Conservation (phyloP, 345 rosid genomes). For the Dipteronia dyeriana region DNA sequence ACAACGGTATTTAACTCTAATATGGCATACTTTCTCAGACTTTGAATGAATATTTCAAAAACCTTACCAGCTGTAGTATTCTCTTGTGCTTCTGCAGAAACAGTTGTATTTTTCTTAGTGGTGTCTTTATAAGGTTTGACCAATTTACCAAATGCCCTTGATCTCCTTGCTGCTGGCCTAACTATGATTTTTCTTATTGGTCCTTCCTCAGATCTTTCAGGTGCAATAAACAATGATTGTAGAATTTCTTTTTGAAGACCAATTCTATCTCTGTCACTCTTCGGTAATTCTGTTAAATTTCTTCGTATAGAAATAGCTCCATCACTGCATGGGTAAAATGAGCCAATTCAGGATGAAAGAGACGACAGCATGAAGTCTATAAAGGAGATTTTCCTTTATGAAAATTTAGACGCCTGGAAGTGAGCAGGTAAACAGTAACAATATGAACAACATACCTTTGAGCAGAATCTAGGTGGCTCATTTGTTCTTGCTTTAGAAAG, state of each 20-base stretch:
- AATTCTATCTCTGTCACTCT: constrained; percentile 28
- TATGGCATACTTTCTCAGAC: background rate
- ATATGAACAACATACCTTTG: constrained; percentile 31
- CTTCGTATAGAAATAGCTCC: constrained; percentile 24
- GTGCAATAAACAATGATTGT: constrained; percentile 43
- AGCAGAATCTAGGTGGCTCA: constrained; percentile 30
- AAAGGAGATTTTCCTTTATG: background rate
- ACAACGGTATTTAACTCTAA: no score
- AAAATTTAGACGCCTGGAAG: background rate
- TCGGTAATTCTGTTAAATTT: constrained; percentile 17
- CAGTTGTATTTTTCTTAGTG: constrained; percentile 21
- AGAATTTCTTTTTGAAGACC: constrained; percentile 52
- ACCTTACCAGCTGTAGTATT: constrained; percentile 40
- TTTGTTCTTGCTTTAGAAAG: constrained; percentile 15
- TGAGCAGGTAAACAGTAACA: background rate
- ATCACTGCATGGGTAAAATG: constrained; percentile 31
- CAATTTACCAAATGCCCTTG: constrained; percentile 37
- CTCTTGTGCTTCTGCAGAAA: constrained; percentile 22
- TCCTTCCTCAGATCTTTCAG: constrained; percentile 37
- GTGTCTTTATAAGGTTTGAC: constrained; percentile 38
- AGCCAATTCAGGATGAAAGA: constrained; percentile 1
- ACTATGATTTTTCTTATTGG: constrained; percentile 24
- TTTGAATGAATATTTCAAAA: background rate
- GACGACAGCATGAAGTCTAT: background rate
- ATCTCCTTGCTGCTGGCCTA: constrained; percentile 28